Percentiles rank a stretch among this genome's conserved stretches.
phyloP scores from a whole-genome alignment of 768 basidiomycete genomes.

The Termitomyces sp. region DNA sequence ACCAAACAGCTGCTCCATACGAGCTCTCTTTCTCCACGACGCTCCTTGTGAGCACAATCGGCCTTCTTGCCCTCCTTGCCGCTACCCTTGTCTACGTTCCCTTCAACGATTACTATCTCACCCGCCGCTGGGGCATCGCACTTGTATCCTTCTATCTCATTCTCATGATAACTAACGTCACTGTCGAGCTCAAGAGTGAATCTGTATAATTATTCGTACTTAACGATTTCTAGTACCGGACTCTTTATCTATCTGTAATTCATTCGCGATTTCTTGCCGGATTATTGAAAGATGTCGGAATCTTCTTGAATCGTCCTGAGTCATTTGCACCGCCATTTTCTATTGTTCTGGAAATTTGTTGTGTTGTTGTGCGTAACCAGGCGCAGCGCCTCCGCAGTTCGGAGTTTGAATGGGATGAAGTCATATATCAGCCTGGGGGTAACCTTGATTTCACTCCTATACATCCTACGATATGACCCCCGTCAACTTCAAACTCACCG shows the following conservation, averaged over 20 bases:
- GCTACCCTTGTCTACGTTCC: conserved; percentile 84
- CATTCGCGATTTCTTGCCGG: no score
- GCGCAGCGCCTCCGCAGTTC: conserved; percentile 3
- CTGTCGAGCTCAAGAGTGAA: conserved; percentile 61
- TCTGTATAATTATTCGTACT: neutral
- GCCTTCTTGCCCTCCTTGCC: conserved; percentile 72
- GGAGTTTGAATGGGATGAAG: neutral
- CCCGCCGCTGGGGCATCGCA: conserved; percentile 77
- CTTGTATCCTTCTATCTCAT: conserved; percentile 69
- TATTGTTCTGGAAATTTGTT: no score
- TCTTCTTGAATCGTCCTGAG: no score
- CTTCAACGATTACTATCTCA: conserved; percentile 75
- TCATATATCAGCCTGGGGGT: neutral
- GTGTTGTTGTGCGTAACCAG: neutral
- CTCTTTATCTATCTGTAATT: neutral
- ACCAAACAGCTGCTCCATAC: conserved; percentile 59
- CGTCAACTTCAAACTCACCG: conserved; percentile 65
- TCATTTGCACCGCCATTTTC: no score
- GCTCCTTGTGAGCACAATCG: conserved; percentile 77
- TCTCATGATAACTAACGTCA: conserved; percentile 76
- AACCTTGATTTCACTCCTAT: neutral
- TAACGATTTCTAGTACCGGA: neutral
- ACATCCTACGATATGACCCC: conserved; percentile 35
- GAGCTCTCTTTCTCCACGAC: conserved; percentile 77
- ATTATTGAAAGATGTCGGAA: no score